Percentiles rank a stretch among this genome's conserved stretches.
Conservation (phyloP, 345 rosid genomes). For the Bruguiera sexangula region DNA sequence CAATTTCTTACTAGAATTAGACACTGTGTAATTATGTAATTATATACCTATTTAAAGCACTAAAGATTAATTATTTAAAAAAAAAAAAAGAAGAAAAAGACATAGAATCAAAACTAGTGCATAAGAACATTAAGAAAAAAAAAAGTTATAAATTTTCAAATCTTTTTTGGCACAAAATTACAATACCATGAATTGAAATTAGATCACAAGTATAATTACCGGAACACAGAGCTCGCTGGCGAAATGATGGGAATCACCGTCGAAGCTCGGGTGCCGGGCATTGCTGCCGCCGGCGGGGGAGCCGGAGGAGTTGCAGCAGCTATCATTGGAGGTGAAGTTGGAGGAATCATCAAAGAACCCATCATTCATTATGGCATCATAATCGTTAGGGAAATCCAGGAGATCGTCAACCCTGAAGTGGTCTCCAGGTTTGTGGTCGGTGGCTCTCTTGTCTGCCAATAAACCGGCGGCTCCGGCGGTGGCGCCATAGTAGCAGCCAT, state of each 20-base stretch:
- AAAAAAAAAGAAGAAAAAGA: too few species aligned
- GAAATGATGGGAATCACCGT: slow-evolving; percentile 42
- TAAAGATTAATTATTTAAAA: too few species aligned
- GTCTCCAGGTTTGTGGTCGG: slow-evolving; percentile 34
- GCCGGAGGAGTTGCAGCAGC: slow-evolving; percentile 49
- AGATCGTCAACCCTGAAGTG: slow-evolving; percentile 68
- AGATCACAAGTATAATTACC: slow-evolving; percentile 30
- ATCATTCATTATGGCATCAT: slow-evolving; percentile 28
- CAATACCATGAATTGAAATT: not conserved
- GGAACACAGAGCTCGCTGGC: slow-evolving; percentile 64
- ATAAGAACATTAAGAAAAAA: too few species aligned
- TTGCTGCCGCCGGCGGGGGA: slow-evolving; percentile 26
- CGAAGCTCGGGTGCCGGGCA: slow-evolving; percentile 32
- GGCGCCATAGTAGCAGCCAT: slow-evolving; percentile 29
- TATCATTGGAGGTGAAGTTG: slow-evolving; percentile 35
- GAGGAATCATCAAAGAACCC: slow-evolving; percentile 44
- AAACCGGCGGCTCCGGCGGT: slow-evolving; percentile 23
- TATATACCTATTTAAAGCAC: too few species aligned
- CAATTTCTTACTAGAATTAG: too few species aligned
- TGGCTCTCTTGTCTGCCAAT: slow-evolving; percentile 36
- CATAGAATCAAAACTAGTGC: too few species aligned
- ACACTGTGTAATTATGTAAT: too few species aligned
- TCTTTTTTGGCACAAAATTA: too few species aligned
- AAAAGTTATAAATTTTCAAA: too few species aligned
- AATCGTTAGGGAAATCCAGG: slow-evolving; percentile 61